Evolutionary conservation across 164 flowering plant genomes (phyloP).

Genomic region (Platanus orientalis): DNA sequence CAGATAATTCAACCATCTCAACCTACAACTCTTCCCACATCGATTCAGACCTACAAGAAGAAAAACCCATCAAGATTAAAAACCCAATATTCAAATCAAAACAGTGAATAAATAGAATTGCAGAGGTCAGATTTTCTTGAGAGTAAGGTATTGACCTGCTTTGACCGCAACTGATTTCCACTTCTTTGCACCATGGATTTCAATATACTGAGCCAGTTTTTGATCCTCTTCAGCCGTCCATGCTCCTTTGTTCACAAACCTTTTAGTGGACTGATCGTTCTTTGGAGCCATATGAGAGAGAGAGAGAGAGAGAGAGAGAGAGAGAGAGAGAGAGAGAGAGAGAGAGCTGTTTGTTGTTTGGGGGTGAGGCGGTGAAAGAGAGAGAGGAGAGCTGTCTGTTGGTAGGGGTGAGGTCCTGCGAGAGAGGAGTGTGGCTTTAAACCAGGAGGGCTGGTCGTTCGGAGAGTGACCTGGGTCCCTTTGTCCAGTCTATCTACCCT

Average conservation of each 20-base stretch:
- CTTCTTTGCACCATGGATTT: conserved; percentile 2
- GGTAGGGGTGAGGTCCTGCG: background rate
- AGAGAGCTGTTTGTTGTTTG: background rate
- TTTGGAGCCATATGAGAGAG: background rate
- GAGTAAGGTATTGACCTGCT: background rate
- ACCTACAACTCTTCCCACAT: conserved; percentile 1
- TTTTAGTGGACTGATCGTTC: conserved; percentile 23
- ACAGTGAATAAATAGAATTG: background rate
- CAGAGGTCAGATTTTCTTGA: background rate
- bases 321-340: background rate
- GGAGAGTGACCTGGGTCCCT: background rate
- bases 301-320: background rate
- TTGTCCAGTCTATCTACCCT: conserved; percentile 15
- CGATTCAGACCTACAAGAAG: background rate
- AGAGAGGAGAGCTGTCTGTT: background rate
- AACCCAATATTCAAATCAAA: background rate
- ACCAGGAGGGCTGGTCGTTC: too few relatives aligned
- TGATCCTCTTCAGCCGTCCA: background rate
- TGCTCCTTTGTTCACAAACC: conserved; percentile 10
- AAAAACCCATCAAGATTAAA: background rate
- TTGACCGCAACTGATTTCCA: background rate
- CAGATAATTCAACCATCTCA: background rate
- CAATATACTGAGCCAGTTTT: background rate
- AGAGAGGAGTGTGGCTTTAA: background rate
- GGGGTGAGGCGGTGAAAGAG: background rate